These are phyloP conservation scores for Mucor plumbeus DNA, from an alignment of 371 early-diverging fungal genomes.

Conservation along the genomic window DNA sequence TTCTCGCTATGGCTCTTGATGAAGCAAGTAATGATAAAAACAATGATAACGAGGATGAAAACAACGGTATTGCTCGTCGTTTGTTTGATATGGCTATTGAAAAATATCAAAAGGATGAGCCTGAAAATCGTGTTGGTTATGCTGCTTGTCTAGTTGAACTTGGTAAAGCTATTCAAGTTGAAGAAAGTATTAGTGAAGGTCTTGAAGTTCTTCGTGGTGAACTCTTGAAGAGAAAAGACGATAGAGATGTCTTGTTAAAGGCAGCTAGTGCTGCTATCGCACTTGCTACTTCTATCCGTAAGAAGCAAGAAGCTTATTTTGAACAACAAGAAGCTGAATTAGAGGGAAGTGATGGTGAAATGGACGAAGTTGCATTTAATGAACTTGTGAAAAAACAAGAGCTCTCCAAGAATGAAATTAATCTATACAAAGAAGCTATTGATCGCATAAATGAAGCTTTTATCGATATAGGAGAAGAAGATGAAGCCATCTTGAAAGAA, in stretches of 20 bases:
- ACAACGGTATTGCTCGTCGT: conserved; percentile 48
- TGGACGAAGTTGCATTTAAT: conserved; percentile 35
- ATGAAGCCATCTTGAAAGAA: conserved; percentile 23
- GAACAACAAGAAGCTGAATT: conserved; percentile 33
- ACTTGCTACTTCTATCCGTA: conserved; percentile 30
- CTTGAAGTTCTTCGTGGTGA: conserved; percentile 43
- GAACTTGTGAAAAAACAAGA: conserved; percentile 42
- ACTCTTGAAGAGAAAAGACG: conserved; percentile 16
- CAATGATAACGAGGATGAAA: conserved; percentile 21
- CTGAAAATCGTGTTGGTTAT: conserved; percentile 47
- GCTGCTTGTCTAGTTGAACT: conserved; percentile 49
- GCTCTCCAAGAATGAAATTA: conserved; percentile 34
- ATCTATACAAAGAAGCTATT: conserved; percentile 42
- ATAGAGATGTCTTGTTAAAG: conserved; percentile 9
- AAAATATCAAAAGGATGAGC: conserved; percentile 53
- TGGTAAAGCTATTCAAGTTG: conserved; percentile 43
- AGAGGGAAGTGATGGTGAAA: conserved; percentile 29
- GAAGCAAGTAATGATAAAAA: conserved; percentile 34
- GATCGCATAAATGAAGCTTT: conserved; percentile 19
- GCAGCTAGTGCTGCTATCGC: conserved; percentile 36
- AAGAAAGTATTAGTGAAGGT: conserved; percentile 55
- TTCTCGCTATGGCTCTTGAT: conserved; percentile 61
- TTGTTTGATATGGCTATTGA: conserved; percentile 66
- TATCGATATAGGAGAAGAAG: neutral
- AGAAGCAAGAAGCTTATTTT: conserved; percentile 32